Evolutionary conservation across 2,329 filamentous ascomycete species (phyloP).

Genomic region (Neofusicoccum umdonicola): DNA sequence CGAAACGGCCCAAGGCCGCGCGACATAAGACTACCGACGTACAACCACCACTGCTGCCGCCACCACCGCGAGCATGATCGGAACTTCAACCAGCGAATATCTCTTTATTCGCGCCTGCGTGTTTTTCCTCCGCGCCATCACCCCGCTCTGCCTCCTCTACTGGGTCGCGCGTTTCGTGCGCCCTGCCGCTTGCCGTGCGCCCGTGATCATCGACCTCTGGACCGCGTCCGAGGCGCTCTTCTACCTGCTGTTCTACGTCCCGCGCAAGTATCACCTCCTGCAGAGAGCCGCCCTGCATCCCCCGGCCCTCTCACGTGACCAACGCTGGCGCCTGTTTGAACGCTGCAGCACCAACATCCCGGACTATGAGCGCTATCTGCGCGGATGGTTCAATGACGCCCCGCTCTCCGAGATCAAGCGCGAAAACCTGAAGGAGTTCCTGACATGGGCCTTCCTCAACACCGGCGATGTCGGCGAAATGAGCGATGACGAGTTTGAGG

Average conservation of each 20-base stretch:
- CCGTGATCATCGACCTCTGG: constrained; percentile 42
- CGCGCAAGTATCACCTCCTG: constrained; percentile 47
- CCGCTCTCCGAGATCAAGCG: constrained; percentile 55
- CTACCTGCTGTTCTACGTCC: constrained; percentile 54
- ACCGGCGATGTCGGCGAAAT: constrained; percentile 39
- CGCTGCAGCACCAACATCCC: constrained; percentile 56
- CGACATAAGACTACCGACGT: too few species aligned
- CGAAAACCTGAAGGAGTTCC: constrained; percentile 68
- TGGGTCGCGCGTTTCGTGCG: constrained; percentile 37
- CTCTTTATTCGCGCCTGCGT: constrained; percentile 51
- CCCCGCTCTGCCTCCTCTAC: constrained; percentile 51
- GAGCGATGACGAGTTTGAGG: constrained; percentile 54
- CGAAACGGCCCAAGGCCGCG: too few species aligned
- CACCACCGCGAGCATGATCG: constrained; percentile 35
- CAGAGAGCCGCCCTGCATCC: constrained; percentile 55
- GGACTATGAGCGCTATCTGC: constrained; percentile 57
- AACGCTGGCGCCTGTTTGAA: constrained; percentile 57
- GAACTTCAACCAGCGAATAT: constrained; percentile 38
- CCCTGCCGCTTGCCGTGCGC: constrained; percentile 28
- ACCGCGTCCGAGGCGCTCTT: constrained; percentile 54
- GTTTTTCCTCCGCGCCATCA: constrained; percentile 48
- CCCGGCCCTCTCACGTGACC: constrained; percentile 41
- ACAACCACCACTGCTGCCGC: too few species aligned
- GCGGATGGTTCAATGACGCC: constrained; percentile 65
- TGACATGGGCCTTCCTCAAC: constrained; percentile 68